Evolutionary conservation across 1,139 yeast species (phyloP).

Genomic region (Nakaseomyces sp.): DNA sequence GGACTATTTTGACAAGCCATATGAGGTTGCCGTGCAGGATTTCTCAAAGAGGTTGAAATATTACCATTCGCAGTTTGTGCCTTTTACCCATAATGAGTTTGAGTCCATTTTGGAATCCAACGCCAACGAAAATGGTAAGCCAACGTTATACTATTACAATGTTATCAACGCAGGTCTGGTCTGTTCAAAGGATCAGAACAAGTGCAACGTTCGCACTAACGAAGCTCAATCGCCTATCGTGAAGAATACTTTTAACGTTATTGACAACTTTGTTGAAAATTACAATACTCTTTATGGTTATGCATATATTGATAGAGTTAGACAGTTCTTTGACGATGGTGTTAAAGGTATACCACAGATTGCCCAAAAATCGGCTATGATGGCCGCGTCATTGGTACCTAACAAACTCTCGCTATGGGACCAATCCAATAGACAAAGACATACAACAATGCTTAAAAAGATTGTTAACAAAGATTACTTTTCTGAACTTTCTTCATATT

Average conservation of each 20-base stretch:
- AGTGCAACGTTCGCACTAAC: background rate
- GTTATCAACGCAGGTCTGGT: conserved; percentile 18
- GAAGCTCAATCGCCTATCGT: conserved; percentile 11
- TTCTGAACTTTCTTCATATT: conserved; percentile 7
- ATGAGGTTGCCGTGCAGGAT: conserved; percentile 47
- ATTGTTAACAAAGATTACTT: conserved; percentile 5
- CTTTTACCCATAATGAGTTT: conserved; percentile 44
- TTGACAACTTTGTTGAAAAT: conserved; percentile 17
- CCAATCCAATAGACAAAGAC: background rate
- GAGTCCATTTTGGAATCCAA: conserved; percentile 8
- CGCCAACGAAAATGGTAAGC: conserved; percentile 4
- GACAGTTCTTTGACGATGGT: conserved; percentile 13
- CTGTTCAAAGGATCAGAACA: background rate
- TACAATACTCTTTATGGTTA: conserved; percentile 21
- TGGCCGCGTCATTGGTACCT: background rate
- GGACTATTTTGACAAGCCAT: conserved; percentile 44
- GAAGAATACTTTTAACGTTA: conserved; percentile 12
- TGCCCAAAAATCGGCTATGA: background rate
- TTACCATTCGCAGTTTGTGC: conserved; percentile 50
- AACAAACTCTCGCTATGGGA: background rate
- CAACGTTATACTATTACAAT: conserved; percentile 18
- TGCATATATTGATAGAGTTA: conserved; percentile 20
- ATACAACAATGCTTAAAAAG: conserved; percentile 1
- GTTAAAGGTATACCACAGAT: conserved; percentile 5
- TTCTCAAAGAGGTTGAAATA: conserved; percentile 49